Percentiles rank a stretch among this genome's conserved stretches.
Conservation (phyloP, 768 basidiomycete species). For the Podaxis rugospora region DNA sequence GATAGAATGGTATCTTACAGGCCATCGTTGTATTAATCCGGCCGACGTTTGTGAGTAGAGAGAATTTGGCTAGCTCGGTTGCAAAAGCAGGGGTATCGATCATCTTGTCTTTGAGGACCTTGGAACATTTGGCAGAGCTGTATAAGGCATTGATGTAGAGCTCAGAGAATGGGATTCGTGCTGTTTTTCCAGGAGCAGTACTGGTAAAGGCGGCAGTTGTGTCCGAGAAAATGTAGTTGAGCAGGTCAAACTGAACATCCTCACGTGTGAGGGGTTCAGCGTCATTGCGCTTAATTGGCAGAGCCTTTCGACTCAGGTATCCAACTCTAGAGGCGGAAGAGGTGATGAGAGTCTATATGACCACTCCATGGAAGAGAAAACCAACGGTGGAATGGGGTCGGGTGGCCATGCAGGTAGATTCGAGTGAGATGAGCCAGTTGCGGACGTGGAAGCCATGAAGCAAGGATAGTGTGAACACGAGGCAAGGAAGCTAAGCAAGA, state of each 20-base stretch:
- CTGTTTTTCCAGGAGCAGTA: conserved; percentile 43
- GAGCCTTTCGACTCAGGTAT: conserved; percentile 62
- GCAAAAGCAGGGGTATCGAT: conserved; percentile 74
- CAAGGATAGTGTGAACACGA: conserved; percentile 30
- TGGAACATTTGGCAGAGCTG: conserved; percentile 80
- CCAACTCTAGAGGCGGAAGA: conserved; percentile 35
- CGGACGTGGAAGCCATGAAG: conserved; percentile 45
- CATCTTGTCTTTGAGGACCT: conserved; percentile 87
- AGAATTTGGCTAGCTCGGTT: conserved; percentile 77
- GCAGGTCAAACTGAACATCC: conserved; percentile 85
- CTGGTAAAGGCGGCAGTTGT: conserved; percentile 65
- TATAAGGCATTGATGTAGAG: conserved; percentile 81
- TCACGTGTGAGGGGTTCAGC: conserved; percentile 79
- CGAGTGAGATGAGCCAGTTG: conserved; percentile 24
- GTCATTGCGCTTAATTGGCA: conserved; percentile 79
- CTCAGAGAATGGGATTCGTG: conserved; percentile 71
- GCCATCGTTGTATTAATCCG: conserved; percentile 93
- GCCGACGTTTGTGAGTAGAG: conserved; percentile 84
- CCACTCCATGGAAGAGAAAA: conserved; percentile 11
- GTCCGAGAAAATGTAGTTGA: conserved; percentile 76
- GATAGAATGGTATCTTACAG: conserved; percentile 41
- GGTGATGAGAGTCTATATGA: conserved; percentile 12
- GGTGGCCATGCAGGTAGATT: conserved; percentile 36
- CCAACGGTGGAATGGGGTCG: conserved; percentile 53
- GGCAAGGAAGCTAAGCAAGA: conserved; percentile 29